These are phyloP conservation scores for Chaetomium strumarium DNA, from an alignment of 2,329 filamentous ascomycete species.

Conservation along the genomic window DNA sequence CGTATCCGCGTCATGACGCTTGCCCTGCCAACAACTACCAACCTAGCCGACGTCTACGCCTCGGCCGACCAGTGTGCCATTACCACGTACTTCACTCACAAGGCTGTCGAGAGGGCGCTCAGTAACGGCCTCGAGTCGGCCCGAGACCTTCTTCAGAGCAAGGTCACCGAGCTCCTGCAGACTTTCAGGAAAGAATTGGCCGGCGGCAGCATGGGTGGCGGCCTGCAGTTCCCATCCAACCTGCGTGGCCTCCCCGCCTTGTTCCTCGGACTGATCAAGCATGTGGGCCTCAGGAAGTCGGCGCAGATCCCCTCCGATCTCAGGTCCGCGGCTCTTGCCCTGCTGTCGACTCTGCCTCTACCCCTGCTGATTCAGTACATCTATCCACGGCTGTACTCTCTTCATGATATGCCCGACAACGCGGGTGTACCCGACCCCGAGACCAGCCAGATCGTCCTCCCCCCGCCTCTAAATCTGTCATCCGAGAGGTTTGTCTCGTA, in stretches of 20 bases:
- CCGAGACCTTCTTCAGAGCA: conserved; percentile 82
- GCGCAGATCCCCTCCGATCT: conserved; percentile 92
- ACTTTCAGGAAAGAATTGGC: conserved; percentile 97
- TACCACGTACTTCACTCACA: conserved; percentile 92
- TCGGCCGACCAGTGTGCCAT: conserved; percentile 93
- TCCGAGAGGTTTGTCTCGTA: conserved; percentile 84
- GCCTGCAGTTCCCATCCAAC: conserved; percentile 90
- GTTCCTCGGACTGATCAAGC: conserved; percentile 93
- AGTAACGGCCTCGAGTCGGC: conserved; percentile 84
- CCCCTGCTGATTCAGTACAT: conserved; percentile 92
- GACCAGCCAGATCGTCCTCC: conserved; percentile 84
- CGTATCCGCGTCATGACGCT: conserved; percentile 92
- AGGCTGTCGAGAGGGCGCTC: conserved; percentile 86
- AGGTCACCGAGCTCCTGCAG: conserved; percentile 85
- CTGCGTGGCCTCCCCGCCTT: conserved; percentile 80
- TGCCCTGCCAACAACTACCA: conserved; percentile 86
- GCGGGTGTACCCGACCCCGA: conserved; percentile 79
- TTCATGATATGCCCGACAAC: conserved; percentile 94
- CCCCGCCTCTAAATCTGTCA: conserved; percentile 76
- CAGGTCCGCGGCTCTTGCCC: conserved; percentile 83
- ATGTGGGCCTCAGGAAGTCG: conserved; percentile 87
- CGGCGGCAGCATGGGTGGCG: conserved; percentile 90
- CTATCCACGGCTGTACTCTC: conserved; percentile 75
- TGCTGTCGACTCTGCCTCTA: conserved; percentile 87
- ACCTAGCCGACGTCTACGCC: conserved; percentile 84